Base-by-base conservation (phyloP, 2,329 filamentous ascomycete genomes). In the Onygenales sp. region DNA sequence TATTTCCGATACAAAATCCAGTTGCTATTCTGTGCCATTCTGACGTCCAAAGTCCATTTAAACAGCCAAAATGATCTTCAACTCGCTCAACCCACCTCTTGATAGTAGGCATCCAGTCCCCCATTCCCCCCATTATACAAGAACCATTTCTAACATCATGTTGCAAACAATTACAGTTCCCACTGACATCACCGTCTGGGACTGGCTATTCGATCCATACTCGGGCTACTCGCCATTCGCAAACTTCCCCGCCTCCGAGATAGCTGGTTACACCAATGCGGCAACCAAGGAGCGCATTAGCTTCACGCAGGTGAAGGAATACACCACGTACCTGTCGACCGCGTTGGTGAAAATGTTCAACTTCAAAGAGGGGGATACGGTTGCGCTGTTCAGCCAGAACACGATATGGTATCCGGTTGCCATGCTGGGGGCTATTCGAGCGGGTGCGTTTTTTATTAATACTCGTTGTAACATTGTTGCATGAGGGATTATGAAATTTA, bases 321-420 rank as follows among this genome's bases (percentile, higher is more conserved):
- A 77, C 48, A 76, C 81, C 0, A 83, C 76, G 0, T 73, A 78
- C 55, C 72, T 86, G 10, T 84, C 81, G 0, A 85, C 82, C 0
- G 79, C 80, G 0, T 69, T 86, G 10, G 74, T 77, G 6, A 77
- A 73, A 55, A 74, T 76, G 11, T 79, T 81, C 67, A 77, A 75
- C 2, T 70, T 86, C 33, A 60, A 74, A 42, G 61, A 73, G 13
- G 78, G 77, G 1, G 73, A 86, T 4, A 81, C 79, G 0, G 76
- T 85, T 1, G 74, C 80, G 0, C 67, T 86, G 2, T 86, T 85
- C 67, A 77, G 76, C 51, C 78, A 78, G 21, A 86, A 86, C 60
- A 82, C 79, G 8, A 78, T 86, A 51, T 85, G 81, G 81, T 85
- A 85, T 60, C 82, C 83, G 0, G 77, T 85, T 5, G 81, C 79